Evolutionary conservation across 345 rosid species (phyloP), one percentile per base, ranked within the genome.

Genomic region (Syzygium jambos): DNA sequence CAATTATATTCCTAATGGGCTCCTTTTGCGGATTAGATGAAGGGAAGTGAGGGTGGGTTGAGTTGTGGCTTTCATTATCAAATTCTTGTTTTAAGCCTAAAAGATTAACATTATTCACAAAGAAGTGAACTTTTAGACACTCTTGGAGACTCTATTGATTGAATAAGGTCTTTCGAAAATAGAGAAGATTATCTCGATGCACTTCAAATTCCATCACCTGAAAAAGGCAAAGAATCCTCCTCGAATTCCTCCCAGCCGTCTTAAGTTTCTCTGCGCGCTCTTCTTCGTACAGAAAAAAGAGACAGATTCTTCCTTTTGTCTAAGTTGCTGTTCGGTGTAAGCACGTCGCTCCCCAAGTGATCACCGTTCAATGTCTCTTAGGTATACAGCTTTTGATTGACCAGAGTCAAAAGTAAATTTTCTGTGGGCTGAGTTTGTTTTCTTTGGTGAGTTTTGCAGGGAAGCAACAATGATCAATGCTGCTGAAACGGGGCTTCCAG

Each of bases 401-500:
- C 16, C 16, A 52, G 16, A 52, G 17, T 52, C 16, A 52, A 52
- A 52, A 4, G 53, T 52, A 4, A 52, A 5, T 12, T 52, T 52
- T 52, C 13, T 52, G 15, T 52, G 53, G 53, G 53, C 16, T 52
- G 53, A 52, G 38, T 68, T 10, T 29, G 11, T 14, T 30, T 78
- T 41, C 10, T 52, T 86, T 29, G 11, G 11, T 63, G 56, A 41
- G n/a, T 21, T 73, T 38, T 15, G 19, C 57, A 52, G 25, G 61
- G 56, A 34, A 56, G 54, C 43, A 21, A 30, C 55, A 61, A 87
- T 82, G 86, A 61, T 78, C 25, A 89, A 38, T 85, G 90, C 27
- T 19, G 63, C 52, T 63, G 89, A 43, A 78, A 77, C 9, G 11
- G 91, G n/a, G 68, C 57, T 65, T 85, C 92, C 92, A 7, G 29